These are phyloP conservation scores for Phaffia rhodozyma DNA, from an alignment of 1,284 basidiomycete species.

Conservation along the genomic window DNA sequence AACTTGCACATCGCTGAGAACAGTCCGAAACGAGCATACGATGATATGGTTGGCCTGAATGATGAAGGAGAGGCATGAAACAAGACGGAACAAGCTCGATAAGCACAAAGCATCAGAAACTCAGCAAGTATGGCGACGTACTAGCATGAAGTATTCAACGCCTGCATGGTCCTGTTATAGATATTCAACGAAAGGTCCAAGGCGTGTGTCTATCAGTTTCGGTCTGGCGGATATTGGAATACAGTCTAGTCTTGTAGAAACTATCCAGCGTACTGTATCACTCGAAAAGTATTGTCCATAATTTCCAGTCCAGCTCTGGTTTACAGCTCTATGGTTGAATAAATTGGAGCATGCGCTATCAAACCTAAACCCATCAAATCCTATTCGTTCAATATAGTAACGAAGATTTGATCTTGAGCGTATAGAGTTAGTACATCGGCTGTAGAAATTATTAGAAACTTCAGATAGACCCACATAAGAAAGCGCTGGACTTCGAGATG, in stretches of 20 bases:
- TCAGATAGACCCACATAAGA: conserved; percentile 7
- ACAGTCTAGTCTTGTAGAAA: no score
- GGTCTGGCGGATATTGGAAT: no score
- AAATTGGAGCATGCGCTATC: conserved; percentile 19
- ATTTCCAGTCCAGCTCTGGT: conserved; percentile 15
- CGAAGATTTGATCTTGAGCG: conserved; percentile 17
- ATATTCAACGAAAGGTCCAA: background rate
- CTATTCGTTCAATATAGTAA: conserved; percentile 16
- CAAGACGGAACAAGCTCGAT: background rate
- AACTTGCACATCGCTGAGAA: background rate
- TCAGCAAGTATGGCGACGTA: background rate
- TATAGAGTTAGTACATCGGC: background rate
- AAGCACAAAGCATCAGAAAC: background rate
- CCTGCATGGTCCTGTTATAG: conserved; percentile 14
- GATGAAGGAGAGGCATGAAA: no score
- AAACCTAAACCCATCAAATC: conserved; percentile 22
- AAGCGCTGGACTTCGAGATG: conserved; percentile 16
- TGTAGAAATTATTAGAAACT: background rate
- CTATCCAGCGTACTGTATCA: background rate
- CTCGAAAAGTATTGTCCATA: conserved; percentile 20
- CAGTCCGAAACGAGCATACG: background rate
- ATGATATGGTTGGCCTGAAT: conserved; percentile 20
- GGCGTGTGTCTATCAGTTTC: no score
- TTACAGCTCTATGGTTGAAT: conserved; percentile 15
- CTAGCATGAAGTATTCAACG: conserved; percentile 20